A percentile compares a stretch with the other conserved stretches of the same genome.
These are phyloP conservation scores for Isabelozyma gotoi DNA, from an alignment of 805 yeast species.

Conservation along the genomic window DNA sequence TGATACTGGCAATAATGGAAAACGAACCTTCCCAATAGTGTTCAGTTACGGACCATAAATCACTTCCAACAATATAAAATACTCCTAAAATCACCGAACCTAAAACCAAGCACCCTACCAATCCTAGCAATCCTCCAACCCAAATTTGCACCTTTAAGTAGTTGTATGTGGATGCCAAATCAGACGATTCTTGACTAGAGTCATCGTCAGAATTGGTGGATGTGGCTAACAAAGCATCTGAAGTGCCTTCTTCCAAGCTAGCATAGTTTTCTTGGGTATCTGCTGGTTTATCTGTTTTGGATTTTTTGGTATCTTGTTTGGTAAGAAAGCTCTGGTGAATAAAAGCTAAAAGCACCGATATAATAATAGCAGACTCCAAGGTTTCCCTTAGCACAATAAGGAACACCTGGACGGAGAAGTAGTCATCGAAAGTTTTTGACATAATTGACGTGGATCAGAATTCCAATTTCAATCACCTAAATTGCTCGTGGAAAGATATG, in stretches of 20 bases:
- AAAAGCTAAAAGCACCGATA: conserved; percentile 71
- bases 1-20: conserved; percentile 43
- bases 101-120: conserved; percentile 36
- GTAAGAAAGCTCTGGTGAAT: conserved; percentile 52
- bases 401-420: conserved; percentile 71
- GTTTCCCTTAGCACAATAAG: conserved; percentile 75
- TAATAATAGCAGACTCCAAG: conserved; percentile 71
- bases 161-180: conserved; percentile 7
- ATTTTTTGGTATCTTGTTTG: background rate
- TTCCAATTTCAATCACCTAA: background rate
- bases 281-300: conserved; percentile 1
- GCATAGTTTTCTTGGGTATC: conserved; percentile 1
- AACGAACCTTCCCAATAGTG: conserved; percentile 50
- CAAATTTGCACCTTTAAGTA: conserved; percentile 40
- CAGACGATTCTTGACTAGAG: background rate
- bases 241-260: background rate
- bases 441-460: background rate
- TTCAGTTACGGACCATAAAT: conserved; percentile 45
- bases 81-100: conserved; percentile 39
- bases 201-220: background rate
- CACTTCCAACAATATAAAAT: conserved; percentile 42
- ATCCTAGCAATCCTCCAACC: conserved; percentile 44
- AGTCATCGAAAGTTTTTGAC: conserved; percentile 23
- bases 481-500: too few species aligned
- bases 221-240: background rate